Conservation (phyloP, 2,329 filamentous ascomycete genomes). For the Nigrograna mackinnonii region DNA sequence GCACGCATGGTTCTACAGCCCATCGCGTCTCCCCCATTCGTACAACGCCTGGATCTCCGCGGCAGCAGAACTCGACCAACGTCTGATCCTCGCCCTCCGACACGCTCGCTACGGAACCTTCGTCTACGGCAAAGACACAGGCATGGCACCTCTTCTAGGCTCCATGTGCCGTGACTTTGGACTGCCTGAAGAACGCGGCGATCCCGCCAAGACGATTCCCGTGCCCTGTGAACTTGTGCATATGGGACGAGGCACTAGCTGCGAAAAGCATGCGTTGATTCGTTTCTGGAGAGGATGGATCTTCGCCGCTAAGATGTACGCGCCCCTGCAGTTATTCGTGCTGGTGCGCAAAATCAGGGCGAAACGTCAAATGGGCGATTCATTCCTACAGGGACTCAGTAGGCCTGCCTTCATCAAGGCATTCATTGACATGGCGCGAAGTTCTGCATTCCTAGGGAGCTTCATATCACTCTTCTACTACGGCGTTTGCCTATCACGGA, state of each 20-base stretch:
- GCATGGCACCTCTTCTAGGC: slow-evolving; percentile 68
- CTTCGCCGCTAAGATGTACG: slow-evolving; percentile 76
- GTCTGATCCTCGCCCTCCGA: slow-evolving; percentile 74
- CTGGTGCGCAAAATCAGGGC: slow-evolving; percentile 15
- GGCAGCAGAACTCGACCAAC: slow-evolving; percentile 73
- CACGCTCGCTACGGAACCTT: slow-evolving; percentile 66
- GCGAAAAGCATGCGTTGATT: slow-evolving; percentile 72
- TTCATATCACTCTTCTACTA: slow-evolving; percentile 86
- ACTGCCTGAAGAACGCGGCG: slow-evolving; percentile 71
- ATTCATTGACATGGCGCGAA: slow-evolving; percentile 65
- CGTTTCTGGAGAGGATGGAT: slow-evolving; percentile 71
- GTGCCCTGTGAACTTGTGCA: slow-evolving; percentile 86
- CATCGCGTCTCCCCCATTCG: slow-evolving; percentile 68
- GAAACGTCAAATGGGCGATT: slow-evolving; percentile 18
- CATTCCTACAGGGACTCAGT: slow-evolving; percentile 9
- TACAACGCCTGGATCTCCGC: slow-evolving; percentile 84
- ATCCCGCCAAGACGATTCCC: slow-evolving; percentile 69
- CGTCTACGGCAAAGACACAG: slow-evolving; percentile 74
- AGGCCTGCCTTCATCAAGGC: slow-evolving; percentile 52
- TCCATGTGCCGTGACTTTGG: slow-evolving; percentile 73
- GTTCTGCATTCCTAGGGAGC: slow-evolving; percentile 75
- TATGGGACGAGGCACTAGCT: slow-evolving; percentile 73
- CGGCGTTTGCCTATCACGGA: slow-evolving; percentile 77
- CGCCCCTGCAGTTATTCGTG: slow-evolving; percentile 67
- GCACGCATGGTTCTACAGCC: slow-evolving; percentile 86